phyloP scores from a whole-genome alignment of 306 rosid species.

The Hippophae gyantsensis region DNA sequence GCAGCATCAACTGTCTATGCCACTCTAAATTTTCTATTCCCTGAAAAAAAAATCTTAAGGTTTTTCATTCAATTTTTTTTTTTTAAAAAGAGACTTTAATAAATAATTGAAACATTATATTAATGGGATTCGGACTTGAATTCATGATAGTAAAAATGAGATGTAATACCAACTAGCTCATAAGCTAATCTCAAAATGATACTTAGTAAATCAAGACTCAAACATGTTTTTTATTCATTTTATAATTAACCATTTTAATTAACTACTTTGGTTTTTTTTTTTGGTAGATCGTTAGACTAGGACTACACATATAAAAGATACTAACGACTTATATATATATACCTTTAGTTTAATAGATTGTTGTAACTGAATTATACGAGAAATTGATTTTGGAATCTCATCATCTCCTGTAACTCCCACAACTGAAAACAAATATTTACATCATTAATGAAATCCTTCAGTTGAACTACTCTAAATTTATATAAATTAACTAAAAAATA shows the following conservation, averaged over 20 bases:
- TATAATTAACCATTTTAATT: no score
- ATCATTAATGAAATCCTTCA: neutral
- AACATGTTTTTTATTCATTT: no score
- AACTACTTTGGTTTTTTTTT: no score
- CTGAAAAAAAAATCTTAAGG: constrained; percentile 6
- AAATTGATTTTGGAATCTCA: constrained; percentile 9
- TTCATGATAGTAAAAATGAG: no score
- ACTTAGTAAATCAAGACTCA: no score
- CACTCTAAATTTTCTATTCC: constrained; percentile 6
- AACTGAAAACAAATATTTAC: constrained; percentile 4
- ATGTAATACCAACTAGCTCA: no score
- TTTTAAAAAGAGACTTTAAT: no score
- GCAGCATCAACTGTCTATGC: constrained; percentile 12
- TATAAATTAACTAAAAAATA: neutral
- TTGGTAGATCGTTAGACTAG: no score
- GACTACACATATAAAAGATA: no score
- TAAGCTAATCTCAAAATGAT: no score
- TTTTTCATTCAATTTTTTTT: neutral
- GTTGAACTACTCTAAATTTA: neutral
- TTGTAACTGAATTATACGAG: constrained; percentile 18
- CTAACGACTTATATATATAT: neutral
- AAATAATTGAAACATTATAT: no score
- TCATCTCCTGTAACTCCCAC: constrained; percentile 27
- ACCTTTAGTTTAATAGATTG: constrained; percentile 27
- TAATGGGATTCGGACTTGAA: no score